phyloP scores from a whole-genome alignment of 176 grass and related monocot species.

The Echinochloa phyllopogon region DNA sequence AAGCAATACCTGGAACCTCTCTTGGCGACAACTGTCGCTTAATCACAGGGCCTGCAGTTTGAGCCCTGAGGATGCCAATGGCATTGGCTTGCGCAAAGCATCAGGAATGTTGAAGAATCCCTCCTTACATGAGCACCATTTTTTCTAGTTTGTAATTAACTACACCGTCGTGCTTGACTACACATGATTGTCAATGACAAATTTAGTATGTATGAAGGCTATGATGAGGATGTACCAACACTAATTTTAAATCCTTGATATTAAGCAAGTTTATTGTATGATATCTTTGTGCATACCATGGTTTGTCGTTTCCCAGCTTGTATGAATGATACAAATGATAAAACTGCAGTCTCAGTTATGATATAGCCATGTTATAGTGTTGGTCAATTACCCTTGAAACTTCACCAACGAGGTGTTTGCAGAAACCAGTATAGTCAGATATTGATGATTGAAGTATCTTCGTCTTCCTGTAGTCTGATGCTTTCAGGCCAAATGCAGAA shows the following conservation, averaged over 20 bases:
- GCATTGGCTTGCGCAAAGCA: not conserved
- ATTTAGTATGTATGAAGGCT: conserved; percentile 18
- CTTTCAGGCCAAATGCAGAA: not conserved
- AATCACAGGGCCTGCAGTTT: conserved; percentile 1
- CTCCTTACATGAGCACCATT: conserved; percentile 6
- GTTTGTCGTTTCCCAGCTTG: not conserved
- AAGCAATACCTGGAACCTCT: conserved; percentile 82
- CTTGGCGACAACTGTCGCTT: conserved; percentile 49
- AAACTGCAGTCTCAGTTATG: not conserved
- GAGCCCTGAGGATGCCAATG: conserved; percentile 30
- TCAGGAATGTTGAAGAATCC: not conserved
- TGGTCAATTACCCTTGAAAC: not conserved
- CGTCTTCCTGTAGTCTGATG: not conserved
- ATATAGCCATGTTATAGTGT: not conserved
- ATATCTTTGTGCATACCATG: not conserved
- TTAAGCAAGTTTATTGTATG: conserved; percentile 14
- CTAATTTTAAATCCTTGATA: not conserved
- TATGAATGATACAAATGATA: not conserved
- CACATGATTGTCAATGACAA: conserved; percentile 15
- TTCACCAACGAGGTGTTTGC: not conserved
- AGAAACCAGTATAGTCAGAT: not conserved
- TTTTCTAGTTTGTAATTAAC: conserved; percentile 38
- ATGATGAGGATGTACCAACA: conserved; percentile 15
- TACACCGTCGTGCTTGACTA: conserved; percentile 1
- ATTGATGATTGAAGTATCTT: not conserved